These are phyloP conservation scores for Amylostereum areolatum DNA, from an alignment of 1,284 basidiomycete genomes.

Conservation along the genomic window DNA sequence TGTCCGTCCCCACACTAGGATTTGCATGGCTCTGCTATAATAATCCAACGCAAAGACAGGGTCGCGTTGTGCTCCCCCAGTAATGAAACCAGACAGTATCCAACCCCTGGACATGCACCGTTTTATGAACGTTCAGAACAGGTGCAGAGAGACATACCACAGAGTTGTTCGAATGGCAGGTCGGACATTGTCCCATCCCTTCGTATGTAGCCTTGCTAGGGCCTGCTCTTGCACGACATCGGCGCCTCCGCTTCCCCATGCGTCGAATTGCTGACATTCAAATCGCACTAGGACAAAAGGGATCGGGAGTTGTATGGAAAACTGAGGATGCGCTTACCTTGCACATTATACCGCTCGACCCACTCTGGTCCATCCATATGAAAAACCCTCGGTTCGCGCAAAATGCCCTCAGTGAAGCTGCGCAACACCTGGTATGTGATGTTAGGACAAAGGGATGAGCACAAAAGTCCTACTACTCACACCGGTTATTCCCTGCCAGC, in stretches of 20 bases:
- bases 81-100: constrained; percentile 31
- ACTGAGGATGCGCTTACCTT: constrained; percentile 19
- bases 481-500: not conserved
- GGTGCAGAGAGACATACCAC: constrained; percentile 22
- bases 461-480: not conserved
- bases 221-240: constrained; percentile 26
- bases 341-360: constrained; percentile 25
- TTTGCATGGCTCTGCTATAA: constrained; percentile 23
- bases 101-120: constrained; percentile 19
- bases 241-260: constrained; percentile 25
- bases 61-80: constrained; percentile 21
- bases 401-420: constrained; percentile 23
- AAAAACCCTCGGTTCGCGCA: constrained; percentile 29
- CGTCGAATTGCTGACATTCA: constrained; percentile 21
- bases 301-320: not conserved
- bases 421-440: constrained; percentile 17
- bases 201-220: constrained; percentile 21
- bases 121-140: not conserved
- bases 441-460: too few species aligned
- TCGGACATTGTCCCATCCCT: constrained; percentile 34
- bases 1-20: constrained; percentile 34
- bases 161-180: constrained; percentile 33
- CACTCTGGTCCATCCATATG: constrained; percentile 20
- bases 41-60: constrained; percentile 9
- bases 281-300: constrained; percentile 22